These are phyloP conservation scores for Mallotus nudiflorus DNA, from an alignment of 345 rosid species.

Conservation along the genomic window DNA sequence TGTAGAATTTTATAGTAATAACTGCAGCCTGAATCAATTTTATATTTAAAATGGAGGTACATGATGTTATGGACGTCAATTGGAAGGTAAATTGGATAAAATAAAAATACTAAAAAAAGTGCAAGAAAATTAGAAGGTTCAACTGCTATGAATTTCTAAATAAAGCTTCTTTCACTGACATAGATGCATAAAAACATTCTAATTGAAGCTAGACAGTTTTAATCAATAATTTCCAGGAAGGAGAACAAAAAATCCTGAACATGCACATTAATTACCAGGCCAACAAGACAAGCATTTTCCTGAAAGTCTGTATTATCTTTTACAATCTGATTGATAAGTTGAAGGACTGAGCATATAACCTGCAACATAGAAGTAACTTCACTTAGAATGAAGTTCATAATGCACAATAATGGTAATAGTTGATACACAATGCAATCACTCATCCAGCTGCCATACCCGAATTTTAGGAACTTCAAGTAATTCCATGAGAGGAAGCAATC, in stretches of 20 bases:
- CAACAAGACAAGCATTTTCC: conserved; percentile 99
- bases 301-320: conserved; percentile 84
- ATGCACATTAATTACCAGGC: conserved; percentile 31
- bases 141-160: background rate
- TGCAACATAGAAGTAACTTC: conserved; percentile 37
- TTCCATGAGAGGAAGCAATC: conserved; percentile 87
- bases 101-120: background rate
- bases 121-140: background rate
- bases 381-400: background rate
- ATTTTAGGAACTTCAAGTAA: conserved; percentile 81
- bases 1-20: too few relatives aligned
- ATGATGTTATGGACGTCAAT: too few relatives aligned
- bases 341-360: conserved; percentile 88
- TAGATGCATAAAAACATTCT: background rate
- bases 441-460: conserved; percentile 57
- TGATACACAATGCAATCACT: conserved; percentile 3
- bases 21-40: too few relatives aligned
- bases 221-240: background rate
- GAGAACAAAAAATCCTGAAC: background rate
- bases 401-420: background rate
- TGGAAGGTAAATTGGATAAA: too few relatives aligned
- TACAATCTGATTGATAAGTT: conserved; percentile 77
- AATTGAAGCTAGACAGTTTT: background rate
- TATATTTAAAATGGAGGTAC: too few relatives aligned
- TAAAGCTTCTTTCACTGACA: background rate